A percentile compares a stretch with the other conserved stretches of the same genome.
Evolutionary conservation across 163 green algal genomes (phyloP).

Genomic region (Coccomyxa subellipsoidea): DNA sequence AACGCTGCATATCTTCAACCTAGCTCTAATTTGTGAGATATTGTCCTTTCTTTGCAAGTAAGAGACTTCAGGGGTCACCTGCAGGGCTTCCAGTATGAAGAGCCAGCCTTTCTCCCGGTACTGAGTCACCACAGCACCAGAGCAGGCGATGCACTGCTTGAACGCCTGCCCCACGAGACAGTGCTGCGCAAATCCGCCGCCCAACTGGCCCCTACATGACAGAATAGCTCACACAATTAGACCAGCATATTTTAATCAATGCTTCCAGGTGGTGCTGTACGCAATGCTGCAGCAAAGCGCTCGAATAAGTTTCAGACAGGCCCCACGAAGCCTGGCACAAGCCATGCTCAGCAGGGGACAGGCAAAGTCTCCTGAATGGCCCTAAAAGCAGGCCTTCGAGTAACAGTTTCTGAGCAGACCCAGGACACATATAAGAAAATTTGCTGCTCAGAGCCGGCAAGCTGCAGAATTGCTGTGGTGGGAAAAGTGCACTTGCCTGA

Average conservation of each 20-base stretch:
- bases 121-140: constrained; percentile 56
- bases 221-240: neutral
- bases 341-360: too few relatives aligned
- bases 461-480: too few relatives aligned
- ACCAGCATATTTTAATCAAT: neutral
- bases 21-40: too few relatives aligned
- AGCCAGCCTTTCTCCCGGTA: constrained; percentile 52
- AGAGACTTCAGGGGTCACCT: constrained; percentile 27
- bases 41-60: too few relatives aligned
- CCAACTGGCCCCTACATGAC: constrained; percentile 21
- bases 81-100: constrained; percentile 60
- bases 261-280: too few relatives aligned
- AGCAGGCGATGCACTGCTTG: constrained; percentile 90
- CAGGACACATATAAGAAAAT: neutral
- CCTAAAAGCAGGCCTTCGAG: too few relatives aligned
- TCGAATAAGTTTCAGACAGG: too few relatives aligned
- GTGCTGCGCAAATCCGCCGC: constrained; percentile 46
- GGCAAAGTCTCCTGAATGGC: too few relatives aligned
- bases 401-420: too few relatives aligned
- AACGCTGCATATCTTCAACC: too few relatives aligned
- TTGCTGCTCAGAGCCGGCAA: neutral
- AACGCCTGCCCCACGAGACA: constrained; percentile 78
- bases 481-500: constrained; percentile 38
- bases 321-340: too few relatives aligned
- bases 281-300: too few relatives aligned